Base-by-base conservation (phyloP, 2,329 filamentous ascomycete genomes). In the Aspergillus tanneri region DNA sequence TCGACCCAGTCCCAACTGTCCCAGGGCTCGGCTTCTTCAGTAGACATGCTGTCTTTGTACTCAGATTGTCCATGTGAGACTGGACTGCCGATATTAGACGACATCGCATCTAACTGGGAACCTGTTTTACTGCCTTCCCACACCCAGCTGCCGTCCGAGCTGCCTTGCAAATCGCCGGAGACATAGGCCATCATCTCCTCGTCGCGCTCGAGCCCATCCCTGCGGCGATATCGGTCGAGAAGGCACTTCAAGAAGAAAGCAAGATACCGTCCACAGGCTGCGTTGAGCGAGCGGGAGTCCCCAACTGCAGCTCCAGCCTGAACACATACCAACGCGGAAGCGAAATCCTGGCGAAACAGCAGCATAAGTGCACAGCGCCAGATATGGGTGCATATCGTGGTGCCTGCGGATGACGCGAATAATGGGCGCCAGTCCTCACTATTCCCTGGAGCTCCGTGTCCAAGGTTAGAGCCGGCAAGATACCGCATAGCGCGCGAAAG, bases 101-200 rank as follows among this genome's bases (percentile, higher is more conserved):
- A 54, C 47, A 67, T 54, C 2, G 52, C 53, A n/a, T 63, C 64
- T 2, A 68, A 52, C 25, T 68, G 71, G 47, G 66, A 68, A 8
- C 67, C 71, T 3, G 66, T 75, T 58, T 86, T 84, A 27, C 78
- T 77, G 23, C 80, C 77, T 60, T 80, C 72, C 92, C 91, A 96
- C 3, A 91, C 81, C 92, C 92, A 97, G 10, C 85, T 85, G 27
- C 82, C 82, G 43, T 90, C 86, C 0, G 79, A 77, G n/a, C 80
- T 83, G 1, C 86, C 87, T 69, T 97, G 92, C 61, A 95, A 77
- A 69, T 97, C 93, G 0, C 86, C 88, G 23, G 88, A 92, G 1
- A 88, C 83, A 60, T 96, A 96, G 0, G 85, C 88, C 22, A 97
- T 73, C 58, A 97, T 80, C 65, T 96, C 92, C 64, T 97, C 91